These are phyloP conservation scores for Starmerella apis DNA, from an alignment of 805 yeast species.

Conservation along the genomic window DNA sequence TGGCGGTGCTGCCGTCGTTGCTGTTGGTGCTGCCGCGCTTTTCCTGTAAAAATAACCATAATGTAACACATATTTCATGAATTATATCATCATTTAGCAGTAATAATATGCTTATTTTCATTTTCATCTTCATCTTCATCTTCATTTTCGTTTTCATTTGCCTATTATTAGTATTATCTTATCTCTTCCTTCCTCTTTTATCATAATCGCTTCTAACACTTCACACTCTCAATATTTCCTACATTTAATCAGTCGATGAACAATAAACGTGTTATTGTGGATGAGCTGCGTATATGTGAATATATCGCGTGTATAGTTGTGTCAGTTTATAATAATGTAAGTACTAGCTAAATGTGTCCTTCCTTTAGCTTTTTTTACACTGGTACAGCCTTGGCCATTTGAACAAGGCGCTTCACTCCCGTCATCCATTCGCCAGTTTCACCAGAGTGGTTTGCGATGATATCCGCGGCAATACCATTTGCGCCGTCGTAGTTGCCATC, in stretches of 20 bases:
- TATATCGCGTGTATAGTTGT: not conserved
- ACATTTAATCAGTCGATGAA: too few relatives aligned
- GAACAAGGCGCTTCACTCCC: slow-evolving; percentile 79
- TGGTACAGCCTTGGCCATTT: slow-evolving; percentile 40
- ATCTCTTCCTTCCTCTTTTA: too few relatives aligned
- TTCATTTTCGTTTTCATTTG: too few relatives aligned
- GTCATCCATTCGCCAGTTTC: slow-evolving; percentile 88
- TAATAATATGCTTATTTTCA: not conserved
- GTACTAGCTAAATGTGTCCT: not conserved
- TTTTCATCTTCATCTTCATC: not conserved
- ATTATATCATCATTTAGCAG: not conserved
- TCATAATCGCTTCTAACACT: too few relatives aligned
- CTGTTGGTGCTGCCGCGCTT: slow-evolving; percentile 1
- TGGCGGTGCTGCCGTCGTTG: slow-evolving; percentile 10
- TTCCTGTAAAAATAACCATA: slow-evolving; percentile 1
- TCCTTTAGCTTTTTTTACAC: slow-evolving; percentile 13
- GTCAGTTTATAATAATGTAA: not conserved
- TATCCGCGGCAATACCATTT: slow-evolving; percentile 37
- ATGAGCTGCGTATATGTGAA: not conserved
- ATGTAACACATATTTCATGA: not conserved
- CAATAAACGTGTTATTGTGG: too few relatives aligned
- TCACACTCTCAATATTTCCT: too few relatives aligned
- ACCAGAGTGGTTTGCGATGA: slow-evolving; percentile 52
- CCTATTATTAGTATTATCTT: too few relatives aligned
- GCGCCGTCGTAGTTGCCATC: slow-evolving; percentile 53